phyloP scores from a whole-genome alignment of 345 rosid species.

The Arabidopsis suecica region DNA sequence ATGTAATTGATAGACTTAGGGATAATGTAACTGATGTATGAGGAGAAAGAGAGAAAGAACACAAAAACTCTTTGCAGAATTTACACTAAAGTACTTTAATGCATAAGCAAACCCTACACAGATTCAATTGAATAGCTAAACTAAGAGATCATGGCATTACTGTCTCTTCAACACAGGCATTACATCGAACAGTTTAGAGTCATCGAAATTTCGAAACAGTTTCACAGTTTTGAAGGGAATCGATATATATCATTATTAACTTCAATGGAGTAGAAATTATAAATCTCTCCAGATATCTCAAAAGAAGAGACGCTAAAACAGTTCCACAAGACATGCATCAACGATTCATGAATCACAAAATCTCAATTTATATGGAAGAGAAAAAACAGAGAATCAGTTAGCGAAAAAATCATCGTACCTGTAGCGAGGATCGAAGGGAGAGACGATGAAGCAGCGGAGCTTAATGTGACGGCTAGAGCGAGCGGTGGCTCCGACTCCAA shows the following conservation, averaged over 20 bases:
- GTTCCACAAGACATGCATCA: conserved; percentile 9
- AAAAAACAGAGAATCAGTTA: neutral
- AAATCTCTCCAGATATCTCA: neutral
- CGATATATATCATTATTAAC: neutral
- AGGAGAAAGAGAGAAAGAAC: neutral
- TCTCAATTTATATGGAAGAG: neutral
- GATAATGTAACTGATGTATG: neutral
- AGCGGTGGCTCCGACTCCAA: conserved; percentile 67
- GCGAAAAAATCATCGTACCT: conserved; percentile 46
- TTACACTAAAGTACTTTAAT: neutral
- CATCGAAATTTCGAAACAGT: neutral
- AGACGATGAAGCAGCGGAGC: conserved; percentile 63
- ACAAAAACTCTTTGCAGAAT: neutral
- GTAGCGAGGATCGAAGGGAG: conserved; percentile 73
- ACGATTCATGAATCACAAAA: neutral
- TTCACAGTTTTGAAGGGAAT: neutral
- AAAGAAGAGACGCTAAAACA: conserved; percentile 1
- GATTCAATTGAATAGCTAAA: neutral
- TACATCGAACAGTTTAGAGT: conserved; percentile 35
- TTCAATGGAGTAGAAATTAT: neutral
- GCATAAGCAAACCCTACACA: neutral
- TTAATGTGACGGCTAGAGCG: conserved; percentile 42
- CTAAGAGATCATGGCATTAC: neutral
- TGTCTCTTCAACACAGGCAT: conserved; percentile 17
- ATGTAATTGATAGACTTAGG: neutral